Conservation (phyloP, 495 filamentous ascomycete genomes). For the Beverwykella pulmonaria region DNA sequence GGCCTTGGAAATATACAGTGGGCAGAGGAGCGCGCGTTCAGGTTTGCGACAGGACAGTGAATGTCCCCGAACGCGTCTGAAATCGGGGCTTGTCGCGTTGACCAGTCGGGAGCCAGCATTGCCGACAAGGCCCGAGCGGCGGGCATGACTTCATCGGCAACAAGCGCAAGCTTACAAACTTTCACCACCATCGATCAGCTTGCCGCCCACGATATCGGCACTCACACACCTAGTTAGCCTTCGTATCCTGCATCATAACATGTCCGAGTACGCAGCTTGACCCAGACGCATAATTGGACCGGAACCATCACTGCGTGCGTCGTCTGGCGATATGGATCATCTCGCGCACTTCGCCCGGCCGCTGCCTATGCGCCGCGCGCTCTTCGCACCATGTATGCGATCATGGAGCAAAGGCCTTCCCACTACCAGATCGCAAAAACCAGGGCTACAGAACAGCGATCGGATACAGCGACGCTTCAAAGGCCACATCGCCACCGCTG, state of each 20-base stretch:
- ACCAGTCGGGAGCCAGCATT: neutral
- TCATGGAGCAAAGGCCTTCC: neutral
- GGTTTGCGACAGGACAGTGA: neutral
- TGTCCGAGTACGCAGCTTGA: neutral
- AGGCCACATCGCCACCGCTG: conserved; percentile 35
- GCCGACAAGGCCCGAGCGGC: conserved; percentile 10
- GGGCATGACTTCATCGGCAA: conserved; percentile 35
- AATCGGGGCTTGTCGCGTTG: conserved; percentile 5
- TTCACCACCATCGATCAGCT: neutral
- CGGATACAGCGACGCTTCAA: conserved; percentile 34
- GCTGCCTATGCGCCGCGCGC: conserved; percentile 24
- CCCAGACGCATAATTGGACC: neutral
- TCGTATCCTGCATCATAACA: neutral
- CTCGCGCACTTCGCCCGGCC: conserved; percentile 3
- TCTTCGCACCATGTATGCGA: conserved; percentile 21
- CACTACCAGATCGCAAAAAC: neutral
- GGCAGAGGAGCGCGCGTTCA: neutral
- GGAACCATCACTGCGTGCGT: neutral
- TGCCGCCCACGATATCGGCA: neutral
- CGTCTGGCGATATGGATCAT: conserved; percentile 10
- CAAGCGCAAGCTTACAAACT: neutral
- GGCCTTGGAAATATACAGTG: conserved; percentile 10
- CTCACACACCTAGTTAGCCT: neutral
- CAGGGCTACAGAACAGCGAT: conserved; percentile 35
- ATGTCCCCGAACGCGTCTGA: conserved; percentile 14